phyloP scores from a whole-genome alignment of 345 rosid genomes.

The Reutealis trisperma region DNA sequence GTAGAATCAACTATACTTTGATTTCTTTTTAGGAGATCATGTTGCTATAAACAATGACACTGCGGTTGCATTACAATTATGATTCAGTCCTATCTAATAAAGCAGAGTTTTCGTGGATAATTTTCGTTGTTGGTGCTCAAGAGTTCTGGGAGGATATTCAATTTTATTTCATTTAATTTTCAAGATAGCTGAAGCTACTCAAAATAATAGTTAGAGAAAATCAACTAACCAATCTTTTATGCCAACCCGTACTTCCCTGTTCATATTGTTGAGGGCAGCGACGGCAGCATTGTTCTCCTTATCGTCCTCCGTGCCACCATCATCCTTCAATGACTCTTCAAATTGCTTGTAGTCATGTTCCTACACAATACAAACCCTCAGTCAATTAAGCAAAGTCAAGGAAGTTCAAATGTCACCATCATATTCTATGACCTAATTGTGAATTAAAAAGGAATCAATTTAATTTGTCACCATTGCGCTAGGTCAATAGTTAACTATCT shows the following conservation, averaged over 20 bases:
- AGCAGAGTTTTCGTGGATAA: background rate
- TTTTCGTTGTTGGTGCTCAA: background rate
- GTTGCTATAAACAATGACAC: too few species aligned
- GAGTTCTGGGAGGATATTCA: background rate
- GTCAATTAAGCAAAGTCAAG: background rate
- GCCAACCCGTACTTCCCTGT: conserved; percentile 55
- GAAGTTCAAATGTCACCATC: background rate
- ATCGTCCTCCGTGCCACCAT: conserved; percentile 14
- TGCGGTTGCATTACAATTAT: too few species aligned
- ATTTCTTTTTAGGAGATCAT: too few species aligned
- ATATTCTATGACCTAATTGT: background rate
- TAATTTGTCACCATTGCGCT: too few species aligned
- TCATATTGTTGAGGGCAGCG: background rate
- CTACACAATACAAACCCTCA: conserved; percentile 30
- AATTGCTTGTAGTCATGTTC: conserved; percentile 61
- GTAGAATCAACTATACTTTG: too few species aligned
- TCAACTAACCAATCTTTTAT: conserved; percentile 75
- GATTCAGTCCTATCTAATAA: too few species aligned
- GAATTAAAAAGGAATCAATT: too few species aligned
- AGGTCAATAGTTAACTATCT: too few species aligned
- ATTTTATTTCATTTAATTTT: background rate
- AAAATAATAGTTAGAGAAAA: conserved; percentile 8
- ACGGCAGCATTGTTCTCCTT: conserved; percentile 2
- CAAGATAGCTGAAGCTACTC: background rate
- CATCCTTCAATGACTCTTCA: conserved; percentile 57